These are phyloP conservation scores for Botrytis galanthina DNA, from an alignment of 2,329 filamentous ascomycete genomes.

Conservation along the genomic window DNA sequence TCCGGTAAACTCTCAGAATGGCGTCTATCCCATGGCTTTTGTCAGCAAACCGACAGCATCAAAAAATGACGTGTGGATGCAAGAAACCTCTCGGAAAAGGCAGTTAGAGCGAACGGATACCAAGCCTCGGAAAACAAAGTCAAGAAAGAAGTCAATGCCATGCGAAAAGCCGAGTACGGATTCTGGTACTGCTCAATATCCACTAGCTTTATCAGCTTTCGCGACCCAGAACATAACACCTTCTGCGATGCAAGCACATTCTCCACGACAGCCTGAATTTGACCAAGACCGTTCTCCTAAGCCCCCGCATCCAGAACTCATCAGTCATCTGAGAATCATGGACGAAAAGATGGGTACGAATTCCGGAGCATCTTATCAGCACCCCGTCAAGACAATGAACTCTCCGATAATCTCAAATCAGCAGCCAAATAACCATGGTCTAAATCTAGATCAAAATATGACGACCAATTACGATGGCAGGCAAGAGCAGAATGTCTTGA, in stretches of 20 bases:
- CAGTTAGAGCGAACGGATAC: background rate
- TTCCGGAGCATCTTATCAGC: background rate
- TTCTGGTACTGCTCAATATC: background rate
- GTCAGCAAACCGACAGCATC: background rate
- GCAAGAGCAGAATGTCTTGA: background rate
- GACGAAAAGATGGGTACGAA: constrained; percentile 2
- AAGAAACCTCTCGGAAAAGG: background rate
- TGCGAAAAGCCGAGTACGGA: background rate
- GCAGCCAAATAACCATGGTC: background rate
- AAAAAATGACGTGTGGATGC: background rate
- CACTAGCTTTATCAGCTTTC: background rate
- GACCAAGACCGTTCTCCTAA: background rate
- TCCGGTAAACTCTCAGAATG: background rate
- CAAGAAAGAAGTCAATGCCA: background rate
- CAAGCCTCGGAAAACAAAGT: background rate
- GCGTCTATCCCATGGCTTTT: constrained; percentile 6
- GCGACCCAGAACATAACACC: background rate
- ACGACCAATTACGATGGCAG: background rate
- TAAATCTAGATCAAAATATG: background rate
- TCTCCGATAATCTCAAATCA: background rate
- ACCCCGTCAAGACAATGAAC: background rate
- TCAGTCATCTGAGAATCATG: constrained; percentile 1
- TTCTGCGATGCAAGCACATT: background rate
- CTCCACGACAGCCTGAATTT: background rate
- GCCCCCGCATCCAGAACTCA: constrained; percentile 4